Conservation (phyloP, 176 grass and related monocot genomes). For the Melocanna baccifera region DNA sequence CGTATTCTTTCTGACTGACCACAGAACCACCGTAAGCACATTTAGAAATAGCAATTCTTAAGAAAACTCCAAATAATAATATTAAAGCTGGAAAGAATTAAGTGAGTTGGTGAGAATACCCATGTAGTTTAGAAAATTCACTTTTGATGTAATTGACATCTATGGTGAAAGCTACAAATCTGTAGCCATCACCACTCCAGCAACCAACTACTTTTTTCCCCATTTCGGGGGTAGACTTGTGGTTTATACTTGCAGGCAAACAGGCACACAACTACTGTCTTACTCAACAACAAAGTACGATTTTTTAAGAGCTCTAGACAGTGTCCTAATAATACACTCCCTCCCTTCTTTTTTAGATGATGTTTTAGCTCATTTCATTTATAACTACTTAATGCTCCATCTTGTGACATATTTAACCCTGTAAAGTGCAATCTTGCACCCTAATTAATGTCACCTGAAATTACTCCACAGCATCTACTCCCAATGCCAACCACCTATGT, state of each 20-base stretch:
- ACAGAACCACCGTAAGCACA: conserved; percentile 1
- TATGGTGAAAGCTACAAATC: neutral
- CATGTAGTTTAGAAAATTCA: conserved; percentile 1
- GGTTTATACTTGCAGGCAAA: neutral
- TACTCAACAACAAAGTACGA: neutral
- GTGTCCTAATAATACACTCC: neutral
- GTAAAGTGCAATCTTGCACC: too few species aligned
- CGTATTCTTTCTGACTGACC: conserved; percentile 52
- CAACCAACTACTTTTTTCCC: neutral
- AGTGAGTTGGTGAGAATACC: neutral
- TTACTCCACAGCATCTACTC: too few species aligned
- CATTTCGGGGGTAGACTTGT: neutral
- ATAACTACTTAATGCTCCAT: too few species aligned
- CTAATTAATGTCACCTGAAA: too few species aligned
- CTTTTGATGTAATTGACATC: neutral
- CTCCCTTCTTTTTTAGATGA: too few species aligned
- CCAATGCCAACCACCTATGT: too few species aligned
- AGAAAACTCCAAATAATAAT: neutral
- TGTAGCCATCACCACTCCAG: neutral
- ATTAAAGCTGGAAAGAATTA: neutral
- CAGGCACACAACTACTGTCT: neutral
- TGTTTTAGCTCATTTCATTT: too few species aligned
- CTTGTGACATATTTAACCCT: too few species aligned
- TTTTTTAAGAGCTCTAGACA: neutral
- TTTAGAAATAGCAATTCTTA: conserved; percentile 2